Conservation (phyloP, 768 basidiomycete genomes). For the Suillus luteus region DNA sequence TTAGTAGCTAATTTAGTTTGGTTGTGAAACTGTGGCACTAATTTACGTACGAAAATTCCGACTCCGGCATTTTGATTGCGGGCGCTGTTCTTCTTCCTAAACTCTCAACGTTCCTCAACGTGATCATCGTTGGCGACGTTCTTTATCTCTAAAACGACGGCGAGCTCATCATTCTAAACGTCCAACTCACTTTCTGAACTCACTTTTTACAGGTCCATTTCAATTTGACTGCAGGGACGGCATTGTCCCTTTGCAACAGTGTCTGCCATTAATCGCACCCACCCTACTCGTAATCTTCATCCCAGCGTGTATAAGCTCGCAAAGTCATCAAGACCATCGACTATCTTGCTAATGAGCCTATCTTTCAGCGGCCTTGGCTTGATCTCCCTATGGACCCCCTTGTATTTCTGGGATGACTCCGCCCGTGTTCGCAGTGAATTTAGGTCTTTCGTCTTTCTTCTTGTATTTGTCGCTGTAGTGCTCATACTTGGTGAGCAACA, state of each 20-base stretch:
- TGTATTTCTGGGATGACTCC: slow-evolving; percentile 50
- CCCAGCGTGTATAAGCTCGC: slow-evolving; percentile 35
- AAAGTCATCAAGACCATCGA: slow-evolving; percentile 44
- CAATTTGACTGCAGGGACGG: slow-evolving; percentile 13
- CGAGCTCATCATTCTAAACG: not conserved
- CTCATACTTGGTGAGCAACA: slow-evolving; percentile 67
- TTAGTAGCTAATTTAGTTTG: slow-evolving; percentile 6
- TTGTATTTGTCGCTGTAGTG: slow-evolving; percentile 67
- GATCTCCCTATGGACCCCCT: slow-evolving; percentile 57
- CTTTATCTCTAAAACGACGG: slow-evolving; percentile 7
- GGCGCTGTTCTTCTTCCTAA: slow-evolving; percentile 17
- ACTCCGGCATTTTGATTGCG: slow-evolving; percentile 28
- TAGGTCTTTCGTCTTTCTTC: slow-evolving; percentile 68
- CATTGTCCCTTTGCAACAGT: slow-evolving; percentile 39
- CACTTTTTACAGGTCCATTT: not conserved
- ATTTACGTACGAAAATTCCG: slow-evolving; percentile 27
- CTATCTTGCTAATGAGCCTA: slow-evolving; percentile 64
- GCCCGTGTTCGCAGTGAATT: slow-evolving; percentile 62
- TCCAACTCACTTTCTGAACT: not conserved
- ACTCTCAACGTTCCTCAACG: slow-evolving; percentile 14
- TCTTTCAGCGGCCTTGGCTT: slow-evolving; percentile 64
- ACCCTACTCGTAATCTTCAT: slow-evolving; percentile 31
- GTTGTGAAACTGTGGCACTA: slow-evolving; percentile 21
- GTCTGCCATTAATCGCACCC: slow-evolving; percentile 37
- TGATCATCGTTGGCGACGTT: slow-evolving; percentile 13